phyloP scores from a whole-genome alignment of 2,329 filamentous ascomycete genomes.

The Rhynchosporium secalis region DNA sequence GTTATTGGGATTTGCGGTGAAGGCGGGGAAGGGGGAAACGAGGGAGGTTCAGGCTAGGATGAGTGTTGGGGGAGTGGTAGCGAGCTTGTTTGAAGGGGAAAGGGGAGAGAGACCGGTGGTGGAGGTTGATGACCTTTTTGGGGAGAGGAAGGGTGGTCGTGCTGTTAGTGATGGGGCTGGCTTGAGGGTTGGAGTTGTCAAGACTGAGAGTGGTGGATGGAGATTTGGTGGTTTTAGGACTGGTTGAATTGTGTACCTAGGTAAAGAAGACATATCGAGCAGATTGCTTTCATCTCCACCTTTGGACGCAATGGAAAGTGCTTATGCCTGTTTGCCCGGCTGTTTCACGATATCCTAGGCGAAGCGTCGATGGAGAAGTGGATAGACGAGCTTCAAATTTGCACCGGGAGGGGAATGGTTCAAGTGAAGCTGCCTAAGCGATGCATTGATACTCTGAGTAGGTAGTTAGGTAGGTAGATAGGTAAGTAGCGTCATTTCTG shows the following conservation, averaged over 20 bases:
- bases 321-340: too few relatives aligned
- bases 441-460: too few relatives aligned
- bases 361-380: too few relatives aligned
- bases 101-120: not conserved
- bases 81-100: not conserved
- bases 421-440: too few relatives aligned
- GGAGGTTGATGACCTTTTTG: slow-evolving; percentile 6
- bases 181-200: not conserved
- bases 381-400: too few relatives aligned
- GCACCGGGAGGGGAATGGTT: too few relatives aligned
- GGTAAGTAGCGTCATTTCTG: too few relatives aligned
- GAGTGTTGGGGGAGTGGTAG: slow-evolving; percentile 1
- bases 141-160: not conserved
- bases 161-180: not conserved
- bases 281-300: too few relatives aligned
- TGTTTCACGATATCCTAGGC: too few relatives aligned
- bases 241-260: not conserved
- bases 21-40: not conserved
- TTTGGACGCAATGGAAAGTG: too few relatives aligned
- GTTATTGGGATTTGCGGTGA: not conserved
- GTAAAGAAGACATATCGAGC: too few relatives aligned
- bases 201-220: slow-evolving; percentile 1
- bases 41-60: slow-evolving; percentile 5
- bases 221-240: not conserved
- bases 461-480: too few relatives aligned